Percentiles rank a stretch among this genome's conserved stretches.
These are phyloP conservation scores for Fraxinus excelsior DNA, from an alignment of 257 asterid genomes.

Conservation along the genomic window DNA sequence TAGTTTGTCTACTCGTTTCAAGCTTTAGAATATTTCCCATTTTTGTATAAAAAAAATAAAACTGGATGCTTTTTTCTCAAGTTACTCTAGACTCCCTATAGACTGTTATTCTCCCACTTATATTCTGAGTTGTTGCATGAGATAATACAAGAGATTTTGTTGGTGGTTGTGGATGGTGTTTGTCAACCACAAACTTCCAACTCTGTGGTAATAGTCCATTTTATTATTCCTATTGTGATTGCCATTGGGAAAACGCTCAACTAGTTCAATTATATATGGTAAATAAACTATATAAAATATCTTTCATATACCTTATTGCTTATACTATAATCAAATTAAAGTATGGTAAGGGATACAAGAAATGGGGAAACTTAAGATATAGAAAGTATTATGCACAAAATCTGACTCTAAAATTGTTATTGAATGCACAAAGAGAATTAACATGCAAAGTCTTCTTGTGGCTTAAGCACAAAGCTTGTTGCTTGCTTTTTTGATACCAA, in stretches of 20 bases:
- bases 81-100: constrained; percentile 18
- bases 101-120: not conserved
- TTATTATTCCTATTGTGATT: not conserved
- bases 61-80: not conserved
- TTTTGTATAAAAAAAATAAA: constrained; percentile 6
- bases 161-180: constrained; percentile 8
- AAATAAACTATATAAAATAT: constrained; percentile 4
- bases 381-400: constrained; percentile 6
- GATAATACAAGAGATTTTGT: not conserved
- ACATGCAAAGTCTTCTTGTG: not conserved
- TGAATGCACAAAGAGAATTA: not conserved
- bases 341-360: not conserved
- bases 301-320: not conserved
- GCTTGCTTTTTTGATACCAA: not conserved
- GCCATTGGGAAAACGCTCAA: not conserved
- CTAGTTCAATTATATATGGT: constrained; percentile 1
- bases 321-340: not conserved
- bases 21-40: constrained; percentile 16
- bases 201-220: constrained; percentile 1
- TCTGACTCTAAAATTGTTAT: not conserved
- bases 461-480: not conserved
- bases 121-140: not conserved
- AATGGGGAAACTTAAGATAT: constrained; percentile 9
- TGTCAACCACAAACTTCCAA: not conserved
- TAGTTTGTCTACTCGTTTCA: constrained; percentile 7